These are phyloP conservation scores for Diaporthe amygdali DNA, from an alignment of 2,329 filamentous ascomycete genomes.

Conservation along the genomic window DNA sequence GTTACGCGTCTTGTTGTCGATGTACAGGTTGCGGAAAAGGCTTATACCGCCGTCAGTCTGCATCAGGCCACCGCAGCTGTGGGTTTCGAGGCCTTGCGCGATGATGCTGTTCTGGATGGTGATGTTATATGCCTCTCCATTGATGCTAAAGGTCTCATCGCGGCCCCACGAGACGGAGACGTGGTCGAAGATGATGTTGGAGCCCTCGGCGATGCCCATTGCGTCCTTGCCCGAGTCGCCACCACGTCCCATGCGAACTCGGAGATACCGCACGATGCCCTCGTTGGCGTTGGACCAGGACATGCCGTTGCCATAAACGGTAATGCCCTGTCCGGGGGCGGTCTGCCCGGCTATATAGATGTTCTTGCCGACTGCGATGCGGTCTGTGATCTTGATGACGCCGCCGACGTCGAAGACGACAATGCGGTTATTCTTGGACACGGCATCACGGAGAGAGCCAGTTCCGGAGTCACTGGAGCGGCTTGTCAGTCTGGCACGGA, in stretches of 20 bases:
- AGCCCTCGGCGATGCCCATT: constrained; percentile 56
- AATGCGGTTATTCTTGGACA: constrained; percentile 51
- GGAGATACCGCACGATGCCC: constrained; percentile 59
- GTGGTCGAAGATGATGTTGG: constrained; percentile 62
- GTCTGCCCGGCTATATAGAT: constrained; percentile 57
- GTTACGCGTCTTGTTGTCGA: constrained; percentile 62
- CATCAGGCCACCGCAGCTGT: constrained; percentile 57
- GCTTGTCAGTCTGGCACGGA: background rate
- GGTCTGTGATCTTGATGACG: constrained; percentile 51
- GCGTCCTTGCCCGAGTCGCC: constrained; percentile 59
- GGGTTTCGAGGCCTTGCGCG: constrained; percentile 57
- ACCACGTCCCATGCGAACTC: constrained; percentile 57
- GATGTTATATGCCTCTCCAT: constrained; percentile 50
- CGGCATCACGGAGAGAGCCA: constrained; percentile 56
- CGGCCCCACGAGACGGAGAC: constrained; percentile 59
- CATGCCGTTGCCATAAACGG: constrained; percentile 59
- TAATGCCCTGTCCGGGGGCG: constrained; percentile 52
- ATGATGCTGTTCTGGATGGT: constrained; percentile 60
- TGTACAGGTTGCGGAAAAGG: constrained; percentile 60
- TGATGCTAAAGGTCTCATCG: constrained; percentile 60
- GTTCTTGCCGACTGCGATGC: constrained; percentile 52
- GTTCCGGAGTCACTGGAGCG: constrained; percentile 45
- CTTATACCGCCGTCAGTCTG: constrained; percentile 55
- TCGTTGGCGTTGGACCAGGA: constrained; percentile 58
- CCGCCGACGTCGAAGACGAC: constrained; percentile 56